phyloP scores from a whole-genome alignment of 2,329 filamentous ascomycete species.

The Diaporthe sp. region DNA sequence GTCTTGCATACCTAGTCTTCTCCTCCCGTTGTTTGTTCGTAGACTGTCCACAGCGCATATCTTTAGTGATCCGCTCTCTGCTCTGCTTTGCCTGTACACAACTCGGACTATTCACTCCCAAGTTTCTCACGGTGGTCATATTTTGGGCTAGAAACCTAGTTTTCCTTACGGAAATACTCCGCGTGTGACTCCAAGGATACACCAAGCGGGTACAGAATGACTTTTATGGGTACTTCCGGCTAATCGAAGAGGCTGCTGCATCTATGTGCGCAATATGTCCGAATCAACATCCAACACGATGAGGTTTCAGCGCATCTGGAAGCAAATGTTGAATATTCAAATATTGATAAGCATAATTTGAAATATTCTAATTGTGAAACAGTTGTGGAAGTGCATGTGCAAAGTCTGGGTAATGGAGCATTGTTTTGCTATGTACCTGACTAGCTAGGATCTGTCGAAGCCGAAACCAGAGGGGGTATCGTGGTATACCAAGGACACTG shows the following conservation, averaged over 20 bases:
- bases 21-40: background rate
- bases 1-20: no score
- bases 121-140: background rate
- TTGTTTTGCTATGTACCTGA: background rate
- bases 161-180: background rate
- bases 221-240: no score
- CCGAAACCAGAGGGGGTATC: slow-evolving; percentile 17
- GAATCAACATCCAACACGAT: no score
- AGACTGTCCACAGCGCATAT: no score
- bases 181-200: background rate
- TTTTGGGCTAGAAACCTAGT: background rate
- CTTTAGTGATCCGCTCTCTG: no score
- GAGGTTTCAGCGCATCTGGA: no score
- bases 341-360: no score
- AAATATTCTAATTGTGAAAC: background rate
- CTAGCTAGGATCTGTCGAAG: background rate
- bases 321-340: no score
- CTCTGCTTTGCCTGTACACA: background rate
- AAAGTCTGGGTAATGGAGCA: background rate
- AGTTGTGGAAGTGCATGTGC: no score
- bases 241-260: no score
- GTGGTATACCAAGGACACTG: background rate
- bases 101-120: background rate
- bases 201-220: no score
- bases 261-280: no score